Base-by-base conservation (phyloP, 148 eudicot species). In the Gaultheria prostrata region DNA sequence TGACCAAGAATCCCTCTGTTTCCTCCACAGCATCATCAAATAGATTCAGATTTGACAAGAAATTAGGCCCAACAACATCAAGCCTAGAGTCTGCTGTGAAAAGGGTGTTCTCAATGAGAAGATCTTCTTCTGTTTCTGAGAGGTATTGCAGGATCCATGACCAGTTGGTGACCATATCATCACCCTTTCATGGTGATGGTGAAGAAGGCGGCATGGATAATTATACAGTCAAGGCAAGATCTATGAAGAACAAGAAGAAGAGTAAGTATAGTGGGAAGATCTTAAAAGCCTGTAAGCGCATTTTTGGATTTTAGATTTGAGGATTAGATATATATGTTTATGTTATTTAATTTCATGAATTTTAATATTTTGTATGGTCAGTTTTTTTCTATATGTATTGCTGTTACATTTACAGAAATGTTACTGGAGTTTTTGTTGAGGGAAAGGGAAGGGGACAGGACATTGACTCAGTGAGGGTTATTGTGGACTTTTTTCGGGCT, bases 41-140 rank as follows among this genome's bases (percentile, higher is more conserved):
- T 73, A 84, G 84, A 67, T 76, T 81, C 78, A 86, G 78, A 46
- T 48, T 83, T 26, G 82, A 85, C 9, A 67, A 85, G 30, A 84
- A 80, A 24, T 33, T 79, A 53, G 28, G 59, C 57, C 65, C 57
- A 13, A 61, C 69, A 78, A 75, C 82, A 82, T 48, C 28, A 33
- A 48, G 82, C n/a, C 6, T 78, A 50, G 67, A 84, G 51, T 49
- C 86, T 61, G 88, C 87, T 11, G 85, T 90, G 85, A 88, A 80
- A 53, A 90, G 86, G 84, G 92, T 84, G 12, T 84, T 88, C 56
- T 88, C 92, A 13, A 83, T 86, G 85, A 83, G 89, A 73, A 90
- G 92, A 85, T 88, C 92, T 80, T 90, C 90, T 39, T 88, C 92
- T 18, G 89, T 86, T 20, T 86, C 92, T 21, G 89, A 87, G 85